Base-by-base conservation (phyloP, 225 moss, liverwort and hornwort genomes). In the Sphagnum tenellum region DNA sequence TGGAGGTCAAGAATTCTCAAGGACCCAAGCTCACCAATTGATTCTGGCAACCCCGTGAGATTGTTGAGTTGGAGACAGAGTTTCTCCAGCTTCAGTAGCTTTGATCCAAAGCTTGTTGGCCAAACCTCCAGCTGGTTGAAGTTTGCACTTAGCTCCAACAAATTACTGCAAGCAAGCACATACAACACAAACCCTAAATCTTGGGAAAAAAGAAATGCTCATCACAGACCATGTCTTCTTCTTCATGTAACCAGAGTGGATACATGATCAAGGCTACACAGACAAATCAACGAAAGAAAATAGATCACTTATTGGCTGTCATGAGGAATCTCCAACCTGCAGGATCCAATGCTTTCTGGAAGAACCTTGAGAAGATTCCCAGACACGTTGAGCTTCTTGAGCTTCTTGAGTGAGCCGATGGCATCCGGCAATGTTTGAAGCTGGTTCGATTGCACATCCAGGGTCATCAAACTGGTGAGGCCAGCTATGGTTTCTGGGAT, bases 11-110 rank as follows among this genome's bases (percentile, higher is more conserved):
- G 70, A 44, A 74, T 69, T 68, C 82, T 89, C 53, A 98, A 65
- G 5, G 77, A 76, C 50, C 61, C 75, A 56, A 90, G 69, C 48
- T 89, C 76, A 49, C 93, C 87, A 47, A 93, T 66, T 0, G 90
- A 89, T 10, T 79, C 75, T 7, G 96, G 92, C 2, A 98, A 66
- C 0, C 79, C 71, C n/a, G 63, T 81, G 7, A 98, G 75, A 47
- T 79, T 89, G 71, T 98, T 98, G 67, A 92, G 77, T n/a, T 98
- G 92, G 8, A 98, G 81, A 66, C 84, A 78, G 68, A 93, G 75
- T 64, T 84, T 90, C 64, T 82, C 75, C 48, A 98, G 74, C 51
- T 79, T 86, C 54, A 63, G 67, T 60, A 98, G 13, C 51, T 69
- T 75, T 59, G 64, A 74, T 4, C 90, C 92, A 8, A 90, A 78